Base-by-base conservation (phyloP, 768 basidiomycete genomes). In the Coprinopsis cinerea region DNA sequence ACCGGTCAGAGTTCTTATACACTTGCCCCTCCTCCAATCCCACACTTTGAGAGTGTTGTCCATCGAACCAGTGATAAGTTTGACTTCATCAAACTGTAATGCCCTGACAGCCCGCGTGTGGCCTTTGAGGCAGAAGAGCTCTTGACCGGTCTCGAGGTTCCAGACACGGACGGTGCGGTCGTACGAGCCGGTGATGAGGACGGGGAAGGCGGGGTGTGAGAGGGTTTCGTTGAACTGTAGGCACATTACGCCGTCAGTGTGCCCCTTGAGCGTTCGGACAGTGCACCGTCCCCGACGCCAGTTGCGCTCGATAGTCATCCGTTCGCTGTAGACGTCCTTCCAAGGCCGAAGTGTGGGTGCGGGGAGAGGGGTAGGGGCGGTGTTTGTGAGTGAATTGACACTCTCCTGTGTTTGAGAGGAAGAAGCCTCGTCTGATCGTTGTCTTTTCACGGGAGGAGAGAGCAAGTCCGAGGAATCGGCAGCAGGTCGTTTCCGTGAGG, bases 301-400 rank as follows among this genome's bases (percentile, higher is more conserved):
- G 65, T 99, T 99, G 42, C 93, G 82, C 67, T 97, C 96, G 37
- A 99, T 81, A 17, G 85, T 83, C 65, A 98, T 82, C n/a, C 96
- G 85, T 64, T 99, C 96, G 62, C 88, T 91, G 67, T 98, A 99
- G 17, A 99, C 95, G 55, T 89, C 85, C 64, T 99, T 99, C 96
- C 96, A 99, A 0, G 95, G 96, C 37, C 93, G 82, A 14, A 91
- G 94, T 52, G 78, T 58, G 14, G 72, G 69, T 22, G 55, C 48
- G 65, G 60, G 54, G 63, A 54, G 42, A 64, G 61, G 23, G 67
- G 63, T 32, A 72, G 70, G 23, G 57, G 45, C 44, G 54, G 61
- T 37, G 62, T 58, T 32, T 39, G 37, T 23, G 51, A 49, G 6
- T 52, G 55, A 28, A 55, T 46, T 34, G 50, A 49, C 44, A 47